Evolutionary conservation across 192 early-diverging fungal genomes (phyloP).

Genomic region (Lobosporangium transversale): DNA sequence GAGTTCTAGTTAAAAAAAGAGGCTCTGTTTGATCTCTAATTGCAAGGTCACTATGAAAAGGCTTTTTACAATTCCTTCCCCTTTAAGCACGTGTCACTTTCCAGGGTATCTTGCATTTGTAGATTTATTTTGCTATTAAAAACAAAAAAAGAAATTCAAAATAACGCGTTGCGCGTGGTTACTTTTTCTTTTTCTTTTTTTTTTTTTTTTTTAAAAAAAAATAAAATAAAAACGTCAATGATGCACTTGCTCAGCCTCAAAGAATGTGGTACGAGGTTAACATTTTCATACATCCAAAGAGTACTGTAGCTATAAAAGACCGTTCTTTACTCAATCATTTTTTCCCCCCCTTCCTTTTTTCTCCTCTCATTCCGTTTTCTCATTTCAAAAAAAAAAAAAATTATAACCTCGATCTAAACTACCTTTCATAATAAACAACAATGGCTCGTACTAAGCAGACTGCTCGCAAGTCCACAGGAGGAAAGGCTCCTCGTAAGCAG

Average conservation of each 20-base stretch:
- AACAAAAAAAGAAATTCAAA: too few relatives aligned
- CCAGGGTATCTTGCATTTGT: too few relatives aligned
- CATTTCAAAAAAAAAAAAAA: neutral
- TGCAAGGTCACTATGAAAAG: too few relatives aligned
- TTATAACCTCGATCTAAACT: conserved; percentile 6
- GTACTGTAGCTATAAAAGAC: conserved; percentile 7
- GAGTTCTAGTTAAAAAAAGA: too few relatives aligned
- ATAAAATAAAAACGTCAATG: too few relatives aligned
- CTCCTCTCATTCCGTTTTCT: conserved; percentile 6
- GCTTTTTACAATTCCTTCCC: too few relatives aligned
- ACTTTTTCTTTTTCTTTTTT: neutral
- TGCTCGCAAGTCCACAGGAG: conserved; percentile 98
- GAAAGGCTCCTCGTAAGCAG: conserved; percentile 99
- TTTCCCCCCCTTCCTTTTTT: conserved; percentile 2
- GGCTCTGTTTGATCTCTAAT: too few relatives aligned
- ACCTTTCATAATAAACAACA: conserved; percentile 23
- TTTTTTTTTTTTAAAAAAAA: neutral
- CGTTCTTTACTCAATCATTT: neutral
- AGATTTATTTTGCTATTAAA: too few relatives aligned
- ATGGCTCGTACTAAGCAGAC: conserved; percentile 87
- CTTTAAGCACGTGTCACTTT: too few relatives aligned
- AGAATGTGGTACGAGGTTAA: too few relatives aligned
- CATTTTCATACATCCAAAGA: too few relatives aligned
- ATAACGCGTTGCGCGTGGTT: too few relatives aligned
- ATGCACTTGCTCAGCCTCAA: neutral